Evolutionary conservation across 2,329 filamentous ascomycete species (phyloP).

Genomic region (Hortaea sp.): DNA sequence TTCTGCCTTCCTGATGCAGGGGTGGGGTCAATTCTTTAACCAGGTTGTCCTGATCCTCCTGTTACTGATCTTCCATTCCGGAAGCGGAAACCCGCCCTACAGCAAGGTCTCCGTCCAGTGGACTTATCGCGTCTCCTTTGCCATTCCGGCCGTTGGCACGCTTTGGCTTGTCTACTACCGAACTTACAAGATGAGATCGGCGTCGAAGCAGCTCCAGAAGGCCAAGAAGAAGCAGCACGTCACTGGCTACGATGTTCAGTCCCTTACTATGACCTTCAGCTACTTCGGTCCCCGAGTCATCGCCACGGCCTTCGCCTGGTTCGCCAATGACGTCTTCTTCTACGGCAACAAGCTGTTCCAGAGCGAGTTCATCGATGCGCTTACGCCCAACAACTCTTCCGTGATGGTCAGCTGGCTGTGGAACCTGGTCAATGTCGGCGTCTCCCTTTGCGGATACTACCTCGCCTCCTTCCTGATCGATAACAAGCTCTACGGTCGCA

Average conservation of each 20-base stretch:
- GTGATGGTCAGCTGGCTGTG: conserved; percentile 84
- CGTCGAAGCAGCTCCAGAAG: conserved; percentile 68
- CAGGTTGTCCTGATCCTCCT: conserved; percentile 80
- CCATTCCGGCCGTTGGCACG: conserved; percentile 79
- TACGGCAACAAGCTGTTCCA: conserved; percentile 99
- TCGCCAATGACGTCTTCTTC: conserved; percentile 96
- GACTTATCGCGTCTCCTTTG: conserved; percentile 87
- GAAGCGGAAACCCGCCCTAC: conserved; percentile 67
- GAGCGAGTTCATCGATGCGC: conserved; percentile 66
- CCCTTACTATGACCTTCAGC: conserved; percentile 64
- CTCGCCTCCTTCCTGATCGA: conserved; percentile 80
- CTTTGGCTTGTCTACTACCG: conserved; percentile 95
- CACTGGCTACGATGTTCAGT: conserved; percentile 85
- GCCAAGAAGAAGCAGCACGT: conserved; percentile 81
- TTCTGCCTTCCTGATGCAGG: conserved; percentile 94
- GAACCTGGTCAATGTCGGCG: conserved; percentile 83
- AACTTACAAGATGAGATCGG: conserved; percentile 85
- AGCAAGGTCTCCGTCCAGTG: conserved; percentile 68
- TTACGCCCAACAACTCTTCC: conserved; percentile 47
- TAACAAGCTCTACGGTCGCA: conserved; percentile 92
- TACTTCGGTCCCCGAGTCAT: conserved; percentile 81
- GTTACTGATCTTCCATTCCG: conserved; percentile 79
- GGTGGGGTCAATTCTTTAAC: conserved; percentile 94
- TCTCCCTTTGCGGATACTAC: conserved; percentile 84
- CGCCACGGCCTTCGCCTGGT: conserved; percentile 79